A percentile compares a stretch with the other conserved stretches of the same genome.
Evolutionary conservation across 2,329 filamentous ascomycete species (phyloP).

Genomic region (Alternaria incomplexa): DNA sequence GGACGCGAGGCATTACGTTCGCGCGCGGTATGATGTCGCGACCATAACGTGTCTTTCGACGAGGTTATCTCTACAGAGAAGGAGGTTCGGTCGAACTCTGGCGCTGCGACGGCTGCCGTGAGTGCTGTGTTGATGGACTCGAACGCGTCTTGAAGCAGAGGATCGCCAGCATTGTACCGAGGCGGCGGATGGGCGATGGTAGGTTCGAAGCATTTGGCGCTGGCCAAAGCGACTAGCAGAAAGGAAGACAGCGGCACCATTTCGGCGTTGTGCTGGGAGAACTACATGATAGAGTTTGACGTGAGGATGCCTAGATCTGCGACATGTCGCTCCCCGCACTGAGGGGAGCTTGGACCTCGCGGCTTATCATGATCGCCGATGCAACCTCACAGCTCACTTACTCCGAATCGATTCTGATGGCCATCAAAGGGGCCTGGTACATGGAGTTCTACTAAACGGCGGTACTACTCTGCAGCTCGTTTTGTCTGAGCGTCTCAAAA

Average conservation of each 20-base stretch:
- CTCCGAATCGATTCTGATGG: neutral
- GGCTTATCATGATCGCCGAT: neutral
- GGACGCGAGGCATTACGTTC: conserved; percentile 45
- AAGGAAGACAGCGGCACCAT: conserved; percentile 19
- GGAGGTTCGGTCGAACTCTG: conserved; percentile 44
- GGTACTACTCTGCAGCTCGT: neutral
- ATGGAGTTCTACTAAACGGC: neutral
- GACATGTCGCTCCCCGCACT: neutral
- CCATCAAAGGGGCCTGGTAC: neutral
- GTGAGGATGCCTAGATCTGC: neutral
- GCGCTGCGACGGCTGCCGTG: conserved; percentile 27
- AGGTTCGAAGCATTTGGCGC: conserved; percentile 45
- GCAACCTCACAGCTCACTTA: neutral
- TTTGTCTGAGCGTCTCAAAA: too few species aligned
- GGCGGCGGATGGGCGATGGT: conserved; percentile 49
- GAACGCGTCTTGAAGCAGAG: conserved; percentile 40
- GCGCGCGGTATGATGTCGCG: conserved; percentile 47
- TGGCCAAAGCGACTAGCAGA: conserved; percentile 14
- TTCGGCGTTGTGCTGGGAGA: conserved; percentile 4
- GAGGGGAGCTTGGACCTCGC: conserved; percentile 2
- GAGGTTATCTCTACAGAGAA: conserved; percentile 53
- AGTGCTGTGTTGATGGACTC: conserved; percentile 35
- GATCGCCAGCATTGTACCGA: conserved; percentile 32
- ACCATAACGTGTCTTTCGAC: conserved; percentile 46
- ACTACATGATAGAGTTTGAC: conserved; percentile 5